Percentiles rank a stretch among this genome's conserved stretches.
These are phyloP conservation scores for Rehmannia glutinosa DNA, from an alignment of 257 asterid genomes.

Conservation along the genomic window DNA sequence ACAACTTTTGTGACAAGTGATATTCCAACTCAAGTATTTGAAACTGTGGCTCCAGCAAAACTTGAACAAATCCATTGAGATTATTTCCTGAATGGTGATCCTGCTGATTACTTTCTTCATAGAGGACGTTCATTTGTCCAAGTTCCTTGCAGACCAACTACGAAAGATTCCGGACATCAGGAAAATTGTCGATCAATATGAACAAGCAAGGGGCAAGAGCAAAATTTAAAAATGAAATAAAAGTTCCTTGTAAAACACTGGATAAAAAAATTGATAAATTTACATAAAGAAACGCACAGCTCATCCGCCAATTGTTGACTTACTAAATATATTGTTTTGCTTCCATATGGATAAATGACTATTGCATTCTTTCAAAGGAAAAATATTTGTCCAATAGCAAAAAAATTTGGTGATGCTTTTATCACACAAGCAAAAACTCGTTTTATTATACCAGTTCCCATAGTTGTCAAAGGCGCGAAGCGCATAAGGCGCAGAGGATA, in stretches of 20 bases:
- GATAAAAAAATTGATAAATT: neutral
- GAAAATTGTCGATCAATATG: neutral
- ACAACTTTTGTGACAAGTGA: conserved; percentile 49
- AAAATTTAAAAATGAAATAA: neutral
- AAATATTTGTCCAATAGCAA: no score
- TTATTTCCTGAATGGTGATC: conserved; percentile 29
- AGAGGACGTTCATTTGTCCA: conserved; percentile 30
- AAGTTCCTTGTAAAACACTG: neutral
- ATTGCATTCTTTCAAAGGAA: no score
- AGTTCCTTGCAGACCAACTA: conserved; percentile 44
- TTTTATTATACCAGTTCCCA: no score
- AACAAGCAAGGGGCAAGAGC: neutral
- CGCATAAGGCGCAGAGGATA: no score
- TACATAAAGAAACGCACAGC: neutral
- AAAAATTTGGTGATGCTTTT: conserved; percentile 11
- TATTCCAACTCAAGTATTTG: conserved; percentile 62
- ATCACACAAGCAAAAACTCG: neutral
- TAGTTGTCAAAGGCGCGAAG: no score
- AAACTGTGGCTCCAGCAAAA: conserved; percentile 54
- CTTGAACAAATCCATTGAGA: conserved; percentile 43
- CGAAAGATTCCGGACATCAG: conserved; percentile 23
- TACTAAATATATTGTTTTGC: neutral
- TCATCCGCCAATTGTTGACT: no score
- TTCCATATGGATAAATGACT: conserved; percentile 1
- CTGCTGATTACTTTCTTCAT: conserved; percentile 33